Conservation (phyloP, 2,329 filamentous ascomycete species). For the Atkinsonella hypoxylon region DNA sequence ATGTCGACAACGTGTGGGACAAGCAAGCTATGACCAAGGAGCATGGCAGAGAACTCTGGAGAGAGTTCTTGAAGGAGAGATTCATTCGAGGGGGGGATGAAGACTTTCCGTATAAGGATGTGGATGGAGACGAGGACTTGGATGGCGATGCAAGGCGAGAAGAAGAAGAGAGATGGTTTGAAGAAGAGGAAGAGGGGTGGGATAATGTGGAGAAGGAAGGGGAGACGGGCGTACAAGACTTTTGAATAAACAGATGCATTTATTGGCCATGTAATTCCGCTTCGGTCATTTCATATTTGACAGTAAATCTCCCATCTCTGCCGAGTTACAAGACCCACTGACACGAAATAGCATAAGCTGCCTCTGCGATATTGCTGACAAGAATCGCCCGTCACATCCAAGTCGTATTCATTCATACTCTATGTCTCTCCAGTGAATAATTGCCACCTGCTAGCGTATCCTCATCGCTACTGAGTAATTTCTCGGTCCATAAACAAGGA, state of each 20-base stretch:
- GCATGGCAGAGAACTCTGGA: constrained; percentile 59
- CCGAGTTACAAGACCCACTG: no score
- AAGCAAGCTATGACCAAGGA: constrained; percentile 33
- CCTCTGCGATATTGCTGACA: no score
- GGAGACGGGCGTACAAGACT: constrained; percentile 64
- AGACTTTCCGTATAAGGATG: constrained; percentile 63
- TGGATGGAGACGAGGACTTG: constrained; percentile 62
- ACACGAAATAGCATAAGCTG: no score
- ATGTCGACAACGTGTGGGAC: constrained; percentile 16
- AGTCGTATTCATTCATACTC: no score
- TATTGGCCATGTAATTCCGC: background rate
- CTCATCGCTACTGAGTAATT: no score
- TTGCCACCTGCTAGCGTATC: no score
- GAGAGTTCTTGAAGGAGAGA: constrained; percentile 56
- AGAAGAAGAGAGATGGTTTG: constrained; percentile 65
- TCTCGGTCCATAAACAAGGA: no score
- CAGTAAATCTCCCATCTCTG: no score
- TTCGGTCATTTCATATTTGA: no score
- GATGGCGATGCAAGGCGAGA: constrained; percentile 52
- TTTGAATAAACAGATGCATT: constrained; percentile 25
- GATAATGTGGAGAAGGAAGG: constrained; percentile 35
- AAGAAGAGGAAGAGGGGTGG: constrained; percentile 64
- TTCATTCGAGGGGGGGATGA: constrained; percentile 65
- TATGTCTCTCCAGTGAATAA: no score
- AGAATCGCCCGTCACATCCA: no score